Conservation (phyloP, 306 rosid genomes). For the Trichosanthes truncata region DNA sequence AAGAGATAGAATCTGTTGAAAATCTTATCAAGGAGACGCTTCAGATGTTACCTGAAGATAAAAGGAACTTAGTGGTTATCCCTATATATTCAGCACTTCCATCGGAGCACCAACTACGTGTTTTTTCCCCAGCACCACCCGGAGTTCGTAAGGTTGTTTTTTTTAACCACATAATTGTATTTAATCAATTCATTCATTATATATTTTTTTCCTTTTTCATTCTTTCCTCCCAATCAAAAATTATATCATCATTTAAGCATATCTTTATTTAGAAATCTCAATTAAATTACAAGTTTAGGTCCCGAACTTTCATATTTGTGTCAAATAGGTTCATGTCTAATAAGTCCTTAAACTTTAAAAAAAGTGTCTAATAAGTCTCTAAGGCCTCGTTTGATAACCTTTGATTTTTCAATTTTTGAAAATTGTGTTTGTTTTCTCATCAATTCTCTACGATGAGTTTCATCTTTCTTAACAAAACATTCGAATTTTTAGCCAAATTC, state of each 20-base stretch:
- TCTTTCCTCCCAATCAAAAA: neutral
- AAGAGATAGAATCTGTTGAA: slow-evolving; percentile 80
- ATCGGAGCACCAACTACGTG: slow-evolving; percentile 77
- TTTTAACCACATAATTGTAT: neutral
- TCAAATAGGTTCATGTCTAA: no score
- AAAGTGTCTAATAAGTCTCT: no score
- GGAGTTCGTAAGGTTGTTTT: slow-evolving; percentile 90
- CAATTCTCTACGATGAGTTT: no score
- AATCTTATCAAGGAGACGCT: slow-evolving; percentile 52
- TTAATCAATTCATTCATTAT: neutral
- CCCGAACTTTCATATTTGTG: no score
- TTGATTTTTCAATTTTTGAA: no score
- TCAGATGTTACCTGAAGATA: slow-evolving; percentile 48
- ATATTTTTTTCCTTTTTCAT: neutral
- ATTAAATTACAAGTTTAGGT: no score
- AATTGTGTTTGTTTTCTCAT: no score
- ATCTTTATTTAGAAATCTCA: neutral
- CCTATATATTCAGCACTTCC: slow-evolving; percentile 90
- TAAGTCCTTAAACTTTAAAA: no score
- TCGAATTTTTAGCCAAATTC: no score
- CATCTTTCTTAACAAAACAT: no score
- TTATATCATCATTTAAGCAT: neutral
- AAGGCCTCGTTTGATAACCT: no score
- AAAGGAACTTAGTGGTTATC: slow-evolving; percentile 34
- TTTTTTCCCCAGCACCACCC: slow-evolving; percentile 60